Evolutionary conservation across 345 rosid species (phyloP), one percentile per base, ranked within the genome.

Genomic region (Tarenaya hassleriana): DNA sequence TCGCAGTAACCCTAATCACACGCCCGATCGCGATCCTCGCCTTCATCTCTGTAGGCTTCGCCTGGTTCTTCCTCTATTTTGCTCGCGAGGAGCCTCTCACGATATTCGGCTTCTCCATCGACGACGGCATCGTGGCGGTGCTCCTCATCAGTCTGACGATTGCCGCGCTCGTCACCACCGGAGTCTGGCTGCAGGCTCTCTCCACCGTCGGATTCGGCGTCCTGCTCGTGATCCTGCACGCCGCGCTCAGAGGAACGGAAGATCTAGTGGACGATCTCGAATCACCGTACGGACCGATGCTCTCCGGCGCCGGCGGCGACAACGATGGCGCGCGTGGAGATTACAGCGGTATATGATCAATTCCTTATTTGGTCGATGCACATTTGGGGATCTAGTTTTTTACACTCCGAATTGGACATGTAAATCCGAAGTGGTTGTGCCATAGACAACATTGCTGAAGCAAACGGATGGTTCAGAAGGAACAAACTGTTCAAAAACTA

Each of bases 1-100:
- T 84, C 64, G 59, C 71, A 58, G 14, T 84, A 7, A 61, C 80
- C 57, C 64, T 84, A 50, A 42, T 84, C 18, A 66, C 54, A 52
- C 88, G 74, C n/a, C 94, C 88, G 2, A 34, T 81, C 41, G 71
- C 86, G 1, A 19, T 78, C 20, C 55, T 84, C 66, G 75, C 77
- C 10, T 69, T 77, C 55, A 5, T 77, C 3, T 42, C 81, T n/a
- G 63, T 68, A 14, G 64, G 71, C 14, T 21, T 72, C 41, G 84
- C 79, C 8, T 84, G 94, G 94, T 45, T 73, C 68, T 68, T 75
- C 65, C 81, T 84, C 69, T 84, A 71, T 62, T 75, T 84, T 77
- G 69, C 75, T 42, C 83, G 88, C 44, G 62, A 51, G 8, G 64
- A 50, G 15, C 64, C 88, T 0, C 45, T 78, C 8, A 38, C 15